Base-by-base conservation (phyloP, 176 grass and related monocot species). In the Avena sativa region DNA sequence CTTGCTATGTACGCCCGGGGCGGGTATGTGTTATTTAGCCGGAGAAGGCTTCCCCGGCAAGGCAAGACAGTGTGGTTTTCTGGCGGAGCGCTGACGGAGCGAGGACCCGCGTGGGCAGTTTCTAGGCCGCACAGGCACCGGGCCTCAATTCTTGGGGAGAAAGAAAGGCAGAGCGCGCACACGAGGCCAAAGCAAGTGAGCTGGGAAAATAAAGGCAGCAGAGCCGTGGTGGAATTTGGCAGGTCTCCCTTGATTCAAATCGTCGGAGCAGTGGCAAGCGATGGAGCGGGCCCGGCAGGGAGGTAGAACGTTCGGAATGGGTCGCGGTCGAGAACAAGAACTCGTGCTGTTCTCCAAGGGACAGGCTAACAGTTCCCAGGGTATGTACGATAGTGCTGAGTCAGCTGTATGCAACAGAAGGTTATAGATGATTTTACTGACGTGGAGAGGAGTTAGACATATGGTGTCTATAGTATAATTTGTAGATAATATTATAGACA, bases 21-120 rank as follows among this genome's bases (percentile, higher is more conserved):
- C 5, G 65, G 38, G 40, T 16, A 40, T 36, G 17, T 7, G 11
- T 0, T 74, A 75, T 75, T 75, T 75, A 34, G 74, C 8, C 8
- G 74, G 74, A 50, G 43, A 76, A 76, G 25, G 14, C 74, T 32
- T 76, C 49, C 3, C 74, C 49, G 14, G 74, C 49, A 74, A 74
- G 71, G 20, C 67, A 59, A 58, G 56, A 76, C 26, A 16, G 30
- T 44, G 16, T 20, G 65, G 13, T 38, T 78, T 79, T 70, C 44
- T 47, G n/a, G 30, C n/a, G 89, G 21, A 12, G 40, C 30, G 43
- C 44, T 32, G 84, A 86, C 79, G 43, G 44, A 43, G 63, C 11
- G 71, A 28, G 49, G 71, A 44, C 78, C 78, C 2, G 76, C 82
- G 62, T 86, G 79, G 88, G 12, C 82, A 5, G 48, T 57, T 46